Evolutionary conservation across 768 basidiomycete genomes (phyloP).

Genomic region (Xanthoconium purpureum): DNA sequence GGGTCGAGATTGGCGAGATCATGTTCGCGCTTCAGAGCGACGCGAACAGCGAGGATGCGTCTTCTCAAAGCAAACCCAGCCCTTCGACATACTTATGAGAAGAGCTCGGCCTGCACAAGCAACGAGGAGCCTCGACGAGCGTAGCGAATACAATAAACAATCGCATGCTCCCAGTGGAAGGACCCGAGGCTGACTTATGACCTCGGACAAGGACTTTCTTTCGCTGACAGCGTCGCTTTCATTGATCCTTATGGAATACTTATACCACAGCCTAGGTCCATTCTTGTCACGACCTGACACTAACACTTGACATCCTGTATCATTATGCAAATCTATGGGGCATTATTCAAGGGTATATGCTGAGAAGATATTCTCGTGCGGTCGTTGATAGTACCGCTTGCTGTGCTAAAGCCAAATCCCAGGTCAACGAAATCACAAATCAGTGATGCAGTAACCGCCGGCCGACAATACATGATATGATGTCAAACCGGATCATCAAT

Average conservation of each 20-base stretch:
- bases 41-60: background rate
- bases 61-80: background rate
- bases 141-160: background rate
- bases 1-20: slow-evolving; percentile 21
- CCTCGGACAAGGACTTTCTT: background rate
- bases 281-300: background rate
- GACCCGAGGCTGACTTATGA: background rate
- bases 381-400: background rate
- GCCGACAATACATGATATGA: too few relatives aligned
- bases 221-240: background rate
- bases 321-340: background rate
- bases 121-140: background rate
- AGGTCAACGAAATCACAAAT: too few relatives aligned
- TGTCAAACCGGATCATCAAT: background rate
- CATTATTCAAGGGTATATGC: background rate
- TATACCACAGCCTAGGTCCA: background rate
- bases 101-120: background rate
- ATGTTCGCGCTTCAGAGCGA: slow-evolving; percentile 15
- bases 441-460: too few relatives aligned
- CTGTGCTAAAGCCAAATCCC: background rate
- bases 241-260: background rate
- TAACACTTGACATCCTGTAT: slow-evolving; percentile 1
- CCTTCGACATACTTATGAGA: background rate
- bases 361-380: background rate
- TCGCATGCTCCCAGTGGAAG: background rate